phyloP scores from a whole-genome alignment of 305 asterid species.

The Stenogyne calaminthoides region DNA sequence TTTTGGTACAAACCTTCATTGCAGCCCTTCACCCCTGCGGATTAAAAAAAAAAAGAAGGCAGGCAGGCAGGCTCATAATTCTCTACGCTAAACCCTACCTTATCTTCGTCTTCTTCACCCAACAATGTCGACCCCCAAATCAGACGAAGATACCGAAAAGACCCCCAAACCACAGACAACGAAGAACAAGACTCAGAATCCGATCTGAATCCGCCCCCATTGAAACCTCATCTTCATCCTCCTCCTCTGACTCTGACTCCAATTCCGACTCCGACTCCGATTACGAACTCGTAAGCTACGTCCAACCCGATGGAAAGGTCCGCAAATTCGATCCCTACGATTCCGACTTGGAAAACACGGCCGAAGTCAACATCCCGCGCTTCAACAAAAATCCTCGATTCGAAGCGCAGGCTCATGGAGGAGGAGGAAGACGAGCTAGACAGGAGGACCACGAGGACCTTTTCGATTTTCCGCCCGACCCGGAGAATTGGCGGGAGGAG shows the following conservation, averaged over 20 bases:
- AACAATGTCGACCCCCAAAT: slow-evolving; percentile 35
- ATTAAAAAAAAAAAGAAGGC: slow-evolving; percentile 3
- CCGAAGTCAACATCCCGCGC: slow-evolving; percentile 55
- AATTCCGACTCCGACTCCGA: slow-evolving; percentile 43
- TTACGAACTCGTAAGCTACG: slow-evolving; percentile 34
- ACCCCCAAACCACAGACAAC: not conserved
- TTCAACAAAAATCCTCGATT: slow-evolving; percentile 40
- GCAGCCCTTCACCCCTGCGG: not conserved
- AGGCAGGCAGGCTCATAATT: not conserved
- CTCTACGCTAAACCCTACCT: slow-evolving; percentile 31
- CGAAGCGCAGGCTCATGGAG: slow-evolving; percentile 42
- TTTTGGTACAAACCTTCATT: slow-evolving; percentile 6
- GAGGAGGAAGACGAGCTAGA: slow-evolving; percentile 48
- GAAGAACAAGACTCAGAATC: slow-evolving; percentile 28
- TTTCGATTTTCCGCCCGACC: slow-evolving; percentile 75
- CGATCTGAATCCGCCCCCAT: slow-evolving; percentile 22
- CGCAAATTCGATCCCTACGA: slow-evolving; percentile 27
- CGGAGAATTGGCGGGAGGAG: slow-evolving; percentile 89
- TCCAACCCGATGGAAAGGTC: slow-evolving; percentile 41
- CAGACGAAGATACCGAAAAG: slow-evolving; percentile 17
- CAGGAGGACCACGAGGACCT: slow-evolving; percentile 43
- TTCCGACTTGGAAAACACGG: slow-evolving; percentile 40
- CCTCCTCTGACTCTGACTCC: slow-evolving; percentile 29
- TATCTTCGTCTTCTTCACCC: slow-evolving; percentile 23
- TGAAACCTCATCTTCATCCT: slow-evolving; percentile 20